These are phyloP conservation scores for Cladophialophora immunda DNA, from an alignment of 2,329 filamentous ascomycete species.

Conservation along the genomic window DNA sequence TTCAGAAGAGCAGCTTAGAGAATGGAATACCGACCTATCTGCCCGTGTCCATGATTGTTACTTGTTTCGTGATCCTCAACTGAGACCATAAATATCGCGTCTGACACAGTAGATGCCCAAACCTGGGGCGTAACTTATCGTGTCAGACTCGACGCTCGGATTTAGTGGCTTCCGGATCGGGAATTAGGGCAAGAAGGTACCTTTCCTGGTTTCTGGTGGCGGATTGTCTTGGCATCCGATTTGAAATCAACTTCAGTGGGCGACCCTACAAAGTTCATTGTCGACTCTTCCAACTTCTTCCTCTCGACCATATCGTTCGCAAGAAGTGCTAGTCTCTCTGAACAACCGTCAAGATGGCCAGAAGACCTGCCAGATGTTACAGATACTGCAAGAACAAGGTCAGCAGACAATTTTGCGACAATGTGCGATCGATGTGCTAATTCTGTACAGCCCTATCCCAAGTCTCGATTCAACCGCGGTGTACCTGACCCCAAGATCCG, in stretches of 20 bases:
- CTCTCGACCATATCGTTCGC: constrained; percentile 52
- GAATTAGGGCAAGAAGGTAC: constrained; percentile 2
- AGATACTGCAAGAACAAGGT: constrained; percentile 99
- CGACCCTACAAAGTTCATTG: constrained; percentile 11
- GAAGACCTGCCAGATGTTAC: constrained; percentile 99
- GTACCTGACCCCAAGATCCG: constrained; percentile 82
- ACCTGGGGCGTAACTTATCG: background rate
- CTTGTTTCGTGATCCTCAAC: background rate
- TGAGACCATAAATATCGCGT: background rate
- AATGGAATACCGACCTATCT: background rate
- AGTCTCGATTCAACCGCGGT: constrained; percentile 99
- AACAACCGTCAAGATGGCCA: constrained; percentile 88
- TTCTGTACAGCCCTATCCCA: constrained; percentile 82
- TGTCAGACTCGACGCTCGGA: background rate
- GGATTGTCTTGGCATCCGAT: constrained; percentile 7
- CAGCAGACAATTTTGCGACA: constrained; percentile 52
- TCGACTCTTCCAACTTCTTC: constrained; percentile 18
- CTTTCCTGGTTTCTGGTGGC: constrained; percentile 6
- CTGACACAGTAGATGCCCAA: background rate
- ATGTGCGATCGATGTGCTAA: constrained; percentile 16
- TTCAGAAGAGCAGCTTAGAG: background rate
- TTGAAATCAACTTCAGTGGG: constrained; percentile 15
- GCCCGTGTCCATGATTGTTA: background rate
- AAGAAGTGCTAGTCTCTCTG: constrained; percentile 56
- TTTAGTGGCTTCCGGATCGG: background rate